These are phyloP conservation scores for Eimeria praecox DNA, from an alignment of 169 alveolate genomes.

Conservation along the genomic window DNA sequence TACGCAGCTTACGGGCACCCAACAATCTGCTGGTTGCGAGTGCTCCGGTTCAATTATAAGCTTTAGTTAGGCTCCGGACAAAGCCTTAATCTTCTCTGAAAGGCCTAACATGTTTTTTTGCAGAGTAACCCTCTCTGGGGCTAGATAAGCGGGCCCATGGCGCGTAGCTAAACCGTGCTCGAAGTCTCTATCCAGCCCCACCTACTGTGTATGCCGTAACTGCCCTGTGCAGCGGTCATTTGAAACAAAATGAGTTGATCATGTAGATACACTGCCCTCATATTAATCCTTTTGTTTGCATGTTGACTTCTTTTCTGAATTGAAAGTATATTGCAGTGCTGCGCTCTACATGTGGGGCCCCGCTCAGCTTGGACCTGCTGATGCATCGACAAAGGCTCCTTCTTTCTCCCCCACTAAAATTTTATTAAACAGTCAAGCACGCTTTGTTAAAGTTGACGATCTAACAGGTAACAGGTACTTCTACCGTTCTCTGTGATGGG, in stretches of 20 bases:
- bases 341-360: slow-evolving; percentile 2
- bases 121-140: background rate
- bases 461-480: background rate
- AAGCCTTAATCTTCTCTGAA: background rate
- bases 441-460: background rate
- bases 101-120: background rate
- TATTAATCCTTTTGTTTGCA: background rate
- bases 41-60: background rate
- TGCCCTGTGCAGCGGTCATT: background rate
- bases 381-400: background rate
- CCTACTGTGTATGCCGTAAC: background rate
- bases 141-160: background rate
- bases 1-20: no score
- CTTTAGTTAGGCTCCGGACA: background rate
- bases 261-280: background rate
- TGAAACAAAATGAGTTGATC: no score
- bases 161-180: background rate
- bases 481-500: background rate
- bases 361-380: background rate
- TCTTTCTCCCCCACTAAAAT: background rate
- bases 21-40: no score
- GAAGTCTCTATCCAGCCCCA: background rate
- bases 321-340: background rate
- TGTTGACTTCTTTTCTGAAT: background rate
- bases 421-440: background rate